These are phyloP conservation scores for Avena eriantha DNA, from an alignment of 176 grass and related monocot genomes.

Conservation along the genomic window DNA sequence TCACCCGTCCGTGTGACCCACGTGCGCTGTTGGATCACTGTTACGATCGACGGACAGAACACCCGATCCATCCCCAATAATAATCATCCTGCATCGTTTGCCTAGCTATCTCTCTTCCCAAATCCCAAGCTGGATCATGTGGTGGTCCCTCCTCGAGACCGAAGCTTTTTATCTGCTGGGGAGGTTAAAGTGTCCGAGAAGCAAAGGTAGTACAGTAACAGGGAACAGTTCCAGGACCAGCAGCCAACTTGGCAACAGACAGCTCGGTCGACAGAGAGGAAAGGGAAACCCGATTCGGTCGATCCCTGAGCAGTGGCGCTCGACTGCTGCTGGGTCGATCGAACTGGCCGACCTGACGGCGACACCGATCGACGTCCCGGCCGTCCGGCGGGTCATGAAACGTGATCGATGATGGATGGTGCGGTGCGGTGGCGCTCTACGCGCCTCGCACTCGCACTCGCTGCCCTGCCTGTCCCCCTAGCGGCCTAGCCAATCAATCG, in stretches of 20 bases:
- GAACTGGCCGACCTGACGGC: background rate
- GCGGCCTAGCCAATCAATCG: background rate
- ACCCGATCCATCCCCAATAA: background rate
- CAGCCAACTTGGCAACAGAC: background rate
- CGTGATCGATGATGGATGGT: too few relatives aligned
- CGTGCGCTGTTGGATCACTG: slow-evolving; percentile 45
- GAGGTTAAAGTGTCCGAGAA: background rate
- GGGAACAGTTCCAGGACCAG: background rate
- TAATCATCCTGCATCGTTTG: background rate
- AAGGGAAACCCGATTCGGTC: background rate
- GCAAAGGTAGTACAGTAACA: background rate
- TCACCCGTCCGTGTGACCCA: slow-evolving; percentile 50
- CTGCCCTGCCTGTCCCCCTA: background rate
- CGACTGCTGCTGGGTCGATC: background rate
- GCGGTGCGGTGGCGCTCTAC: background rate
- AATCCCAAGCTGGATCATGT: background rate
- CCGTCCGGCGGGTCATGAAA: too few relatives aligned
- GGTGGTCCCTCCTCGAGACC: background rate
- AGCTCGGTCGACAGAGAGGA: background rate
- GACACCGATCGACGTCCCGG: background rate
- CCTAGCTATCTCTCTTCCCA: too few relatives aligned
- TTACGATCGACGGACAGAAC: background rate
- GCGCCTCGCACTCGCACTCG: slow-evolving; percentile 22
- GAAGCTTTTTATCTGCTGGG: too few relatives aligned
- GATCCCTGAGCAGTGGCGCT: background rate